Evolutionary conservation across 805 yeast species (phyloP).

Genomic region (Hyphopichia homilentoma): DNA sequence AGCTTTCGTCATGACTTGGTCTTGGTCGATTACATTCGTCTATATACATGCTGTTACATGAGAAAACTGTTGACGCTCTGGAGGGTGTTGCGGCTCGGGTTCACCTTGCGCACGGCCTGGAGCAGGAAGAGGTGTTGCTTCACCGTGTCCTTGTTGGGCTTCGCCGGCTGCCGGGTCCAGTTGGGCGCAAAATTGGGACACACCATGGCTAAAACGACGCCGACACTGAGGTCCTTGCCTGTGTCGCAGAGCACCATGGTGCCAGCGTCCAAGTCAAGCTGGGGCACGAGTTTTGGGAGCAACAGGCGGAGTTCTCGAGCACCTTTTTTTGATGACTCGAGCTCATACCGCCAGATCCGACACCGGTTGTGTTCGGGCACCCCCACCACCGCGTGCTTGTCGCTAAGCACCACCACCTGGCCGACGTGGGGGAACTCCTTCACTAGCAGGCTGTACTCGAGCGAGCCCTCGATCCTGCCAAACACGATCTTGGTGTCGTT

Average conservation of each 20-base stretch:
- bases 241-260: slow-evolving; percentile 55
- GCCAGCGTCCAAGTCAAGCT: slow-evolving; percentile 11
- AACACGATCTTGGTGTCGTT: slow-evolving; percentile 19
- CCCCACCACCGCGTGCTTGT: slow-evolving; percentile 7
- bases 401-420: slow-evolving; percentile 23
- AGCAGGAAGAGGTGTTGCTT: slow-evolving; percentile 54
- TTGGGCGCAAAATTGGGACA: slow-evolving; percentile 40
- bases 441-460: slow-evolving; percentile 8
- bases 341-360: slow-evolving; percentile 10
- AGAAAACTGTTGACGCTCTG: slow-evolving; percentile 63
- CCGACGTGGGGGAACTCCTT: slow-evolving; percentile 4
- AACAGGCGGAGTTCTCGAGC: slow-evolving; percentile 53
- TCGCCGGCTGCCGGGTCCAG: no score
- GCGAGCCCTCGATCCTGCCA: slow-evolving; percentile 19
- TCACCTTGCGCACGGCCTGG: slow-evolving; percentile 46
- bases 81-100: slow-evolving; percentile 76
- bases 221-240: slow-evolving; percentile 66
- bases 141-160: slow-evolving; percentile 46
- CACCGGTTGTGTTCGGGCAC: slow-evolving; percentile 4
- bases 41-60: no score
- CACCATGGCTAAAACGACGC: slow-evolving; percentile 52
- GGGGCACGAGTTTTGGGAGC: slow-evolving; percentile 41
- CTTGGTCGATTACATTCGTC: no score
- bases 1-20: no score
- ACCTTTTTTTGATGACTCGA: slow-evolving; percentile 54